phyloP scores from a whole-genome alignment of 441 rosid species.

The Kokia cookei region DNA sequence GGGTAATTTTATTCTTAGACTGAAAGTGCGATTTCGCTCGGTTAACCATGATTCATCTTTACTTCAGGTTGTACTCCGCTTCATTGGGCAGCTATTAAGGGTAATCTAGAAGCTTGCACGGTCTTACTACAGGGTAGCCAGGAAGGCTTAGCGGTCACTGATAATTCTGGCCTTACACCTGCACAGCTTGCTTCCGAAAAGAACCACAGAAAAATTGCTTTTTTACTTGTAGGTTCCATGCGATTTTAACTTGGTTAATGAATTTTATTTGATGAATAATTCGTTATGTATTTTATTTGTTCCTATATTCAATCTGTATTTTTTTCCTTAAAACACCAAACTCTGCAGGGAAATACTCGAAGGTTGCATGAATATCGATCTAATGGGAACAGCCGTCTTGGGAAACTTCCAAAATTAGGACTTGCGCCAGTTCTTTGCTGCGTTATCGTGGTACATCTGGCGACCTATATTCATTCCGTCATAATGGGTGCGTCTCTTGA shows the following conservation, averaged over 20 bases:
- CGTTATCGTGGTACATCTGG: slow-evolving; percentile 52
- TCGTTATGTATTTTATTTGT: neutral
- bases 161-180: slow-evolving; percentile 90
- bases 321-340: slow-evolving; percentile 5
- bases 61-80: slow-evolving; percentile 88
- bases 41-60: slow-evolving; percentile 8
- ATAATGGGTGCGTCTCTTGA: slow-evolving; percentile 45
- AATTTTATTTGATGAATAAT: slow-evolving; percentile 8
- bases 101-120: slow-evolving; percentile 98
- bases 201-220: slow-evolving; percentile 96
- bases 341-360: slow-evolving; percentile 83
- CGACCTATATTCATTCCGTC: slow-evolving; percentile 60
- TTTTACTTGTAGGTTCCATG: slow-evolving; percentile 83
- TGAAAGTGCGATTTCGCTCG: neutral
- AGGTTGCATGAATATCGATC: slow-evolving; percentile 75
- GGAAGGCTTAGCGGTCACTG: slow-evolving; percentile 83
- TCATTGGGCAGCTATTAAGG: slow-evolving; percentile 98
- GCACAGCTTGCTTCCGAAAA: slow-evolving; percentile 98
- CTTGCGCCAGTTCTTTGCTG: slow-evolving; percentile 83
- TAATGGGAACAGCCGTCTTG: slow-evolving; percentile 58
- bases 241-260: slow-evolving; percentile 23
- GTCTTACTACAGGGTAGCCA: slow-evolving; percentile 93
- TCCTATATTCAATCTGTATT: neutral
- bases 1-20: slow-evolving; percentile 33
- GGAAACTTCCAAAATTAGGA: slow-evolving; percentile 72